phyloP scores from a whole-genome alignment of 2,329 filamentous ascomycete species.

The Arthrobotrys musiformis region DNA sequence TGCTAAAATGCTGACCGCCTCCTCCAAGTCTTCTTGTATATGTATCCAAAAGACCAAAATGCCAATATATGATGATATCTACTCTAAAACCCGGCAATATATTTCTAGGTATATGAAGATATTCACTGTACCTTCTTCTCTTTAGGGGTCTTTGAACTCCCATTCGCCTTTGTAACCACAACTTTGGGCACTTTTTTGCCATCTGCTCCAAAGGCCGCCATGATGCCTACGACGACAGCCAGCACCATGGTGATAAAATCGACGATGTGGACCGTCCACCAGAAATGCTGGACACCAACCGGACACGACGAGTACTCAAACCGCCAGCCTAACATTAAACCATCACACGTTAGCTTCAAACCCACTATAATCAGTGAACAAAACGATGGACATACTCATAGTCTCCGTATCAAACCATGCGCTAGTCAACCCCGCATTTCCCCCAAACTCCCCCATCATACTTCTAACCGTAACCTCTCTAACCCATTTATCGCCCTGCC shows the following conservation, averaged over 20 bases:
- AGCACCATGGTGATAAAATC: conserved; percentile 68
- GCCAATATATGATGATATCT: background rate
- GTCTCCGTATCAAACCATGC: conserved; percentile 82
- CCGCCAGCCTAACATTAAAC: conserved; percentile 74
- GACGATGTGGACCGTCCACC: conserved; percentile 88
- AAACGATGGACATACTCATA: conserved; percentile 55
- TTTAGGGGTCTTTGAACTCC: background rate
- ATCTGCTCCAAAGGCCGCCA: conserved; percentile 1
- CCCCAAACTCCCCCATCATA: conserved; percentile 98
- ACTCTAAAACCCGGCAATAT: no score
- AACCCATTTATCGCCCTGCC: conserved; percentile 65
- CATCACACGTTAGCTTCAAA: background rate
- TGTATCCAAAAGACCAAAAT: background rate
- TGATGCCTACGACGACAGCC: conserved; percentile 1
- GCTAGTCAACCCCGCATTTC: conserved; percentile 87
- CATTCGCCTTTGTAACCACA: conserved; percentile 29
- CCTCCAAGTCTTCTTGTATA: background rate
- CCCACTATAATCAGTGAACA: background rate
- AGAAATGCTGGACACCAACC: conserved; percentile 86
- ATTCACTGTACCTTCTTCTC: conserved; percentile 38
- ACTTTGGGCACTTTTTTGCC: conserved; percentile 30
- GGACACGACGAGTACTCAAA: conserved; percentile 82
- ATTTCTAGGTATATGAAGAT: background rate
- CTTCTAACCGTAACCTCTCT: conserved; percentile 92
- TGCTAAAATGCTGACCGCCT: conserved; percentile 17